Evolutionary conservation across 192 early-diverging fungal species (phyloP), one percentile per base, ranked within the genome.

Genomic region (Backusella luteola): DNA sequence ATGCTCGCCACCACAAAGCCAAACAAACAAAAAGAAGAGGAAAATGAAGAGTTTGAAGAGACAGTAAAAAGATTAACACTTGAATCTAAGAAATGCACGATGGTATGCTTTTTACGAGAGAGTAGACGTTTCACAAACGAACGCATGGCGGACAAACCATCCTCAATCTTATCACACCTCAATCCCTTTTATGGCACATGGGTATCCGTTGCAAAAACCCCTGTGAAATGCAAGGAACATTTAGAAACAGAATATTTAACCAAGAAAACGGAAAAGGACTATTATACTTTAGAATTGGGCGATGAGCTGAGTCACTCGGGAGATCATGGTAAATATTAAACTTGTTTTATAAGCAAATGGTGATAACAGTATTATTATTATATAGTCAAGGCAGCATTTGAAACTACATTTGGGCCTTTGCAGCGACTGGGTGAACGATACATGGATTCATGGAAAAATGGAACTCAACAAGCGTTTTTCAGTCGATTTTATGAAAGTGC

Each of bases 381-480:
- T 44, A 17, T 53, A 84, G 83, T 73, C 23, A 73, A 38, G 9
- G 71, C 66, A 32, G 34, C 79, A 12, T 73, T 84, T 17, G 36
- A 52, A 69, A 76, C 68, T 34, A 81, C 84, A 34, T 85, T 84
- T 49, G 76, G 76, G 2, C 85, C 83, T 5, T 39, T 81, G 6
- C 79, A 80, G 34, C 49, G 73, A 32, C 41, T 86, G 9, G 76
- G 69, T 23, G 42, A 67, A 34, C 52, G 83, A 41, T 86, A 84
- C 23, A 76, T 80, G 8, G 74, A 79, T 38, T 84, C 83, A 9
- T 86, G 83, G 83, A 77, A 70, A 52, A 83, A 86, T 56, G 85
- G 85, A 29, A 80, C 76, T 5, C 85, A 86, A 69, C 36, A 66
- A 32, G 67, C 80, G 3, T 84, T 86, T 69, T 86, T 86, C 59